A percentile compares a stretch with the other conserved stretches of the same genome.
These are phyloP conservation scores for Coniferiporia sulphurascens DNA, from an alignment of 1,284 basidiomycete genomes.

Conservation along the genomic window DNA sequence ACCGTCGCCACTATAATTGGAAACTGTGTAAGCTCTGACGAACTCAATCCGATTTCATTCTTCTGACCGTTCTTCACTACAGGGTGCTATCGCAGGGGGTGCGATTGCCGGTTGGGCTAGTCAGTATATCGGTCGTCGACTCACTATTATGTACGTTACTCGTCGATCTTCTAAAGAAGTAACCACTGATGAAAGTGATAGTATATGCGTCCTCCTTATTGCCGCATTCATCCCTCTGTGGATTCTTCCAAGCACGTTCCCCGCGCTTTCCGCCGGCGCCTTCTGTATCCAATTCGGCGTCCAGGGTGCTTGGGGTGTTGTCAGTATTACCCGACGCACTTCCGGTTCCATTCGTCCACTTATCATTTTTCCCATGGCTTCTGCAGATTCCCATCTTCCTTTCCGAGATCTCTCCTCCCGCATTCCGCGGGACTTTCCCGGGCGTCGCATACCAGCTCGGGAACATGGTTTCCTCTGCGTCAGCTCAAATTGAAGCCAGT, in stretches of 20 bases:
- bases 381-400: slow-evolving; percentile 76
- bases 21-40: slow-evolving; percentile 57
- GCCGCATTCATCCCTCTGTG: slow-evolving; percentile 79
- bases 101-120: slow-evolving; percentile 71
- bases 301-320: slow-evolving; percentile 80
- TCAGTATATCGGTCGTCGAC: slow-evolving; percentile 84
- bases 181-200: slow-evolving; percentile 23
- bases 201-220: slow-evolving; percentile 52
- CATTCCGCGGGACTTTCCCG: slow-evolving; percentile 90
- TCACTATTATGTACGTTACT: slow-evolving; percentile 69
- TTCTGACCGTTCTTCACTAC: slow-evolving; percentile 20
- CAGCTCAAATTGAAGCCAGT: slow-evolving; percentile 89
- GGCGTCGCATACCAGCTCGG: slow-evolving; percentile 89
- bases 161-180: slow-evolving; percentile 4
- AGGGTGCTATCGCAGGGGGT: slow-evolving; percentile 81
- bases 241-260: slow-evolving; percentile 73
- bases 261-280: slow-evolving; percentile 66
- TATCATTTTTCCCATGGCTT: background rate
- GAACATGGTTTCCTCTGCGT: slow-evolving; percentile 87
- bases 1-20: slow-evolving; percentile 90
- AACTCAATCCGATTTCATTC: background rate
- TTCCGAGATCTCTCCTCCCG: slow-evolving; percentile 87
- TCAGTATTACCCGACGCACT: slow-evolving; percentile 32
- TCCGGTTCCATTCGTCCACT: background rate
- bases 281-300: slow-evolving; percentile 87